Evolutionary conservation across 116 monocot genomes (phyloP), one percentile per base, ranked within the genome.

Genomic region (Papilionanthe hybrid): DNA sequence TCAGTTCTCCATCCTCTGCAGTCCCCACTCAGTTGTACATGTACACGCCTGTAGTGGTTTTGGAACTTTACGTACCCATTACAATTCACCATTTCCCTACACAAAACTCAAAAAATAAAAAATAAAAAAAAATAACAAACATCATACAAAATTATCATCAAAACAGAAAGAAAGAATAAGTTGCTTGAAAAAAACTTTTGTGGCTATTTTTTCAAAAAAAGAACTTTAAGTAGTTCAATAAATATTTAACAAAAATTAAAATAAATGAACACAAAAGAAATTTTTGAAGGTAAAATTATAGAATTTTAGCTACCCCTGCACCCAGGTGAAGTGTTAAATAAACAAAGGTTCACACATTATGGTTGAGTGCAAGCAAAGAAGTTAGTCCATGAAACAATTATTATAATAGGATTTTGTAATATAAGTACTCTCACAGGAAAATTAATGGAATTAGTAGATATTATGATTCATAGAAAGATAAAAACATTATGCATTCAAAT

Each of bases 1-100:
- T 89, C 85, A 58, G 90, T 85, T 79, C 89, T 88, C 99, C 99
- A 99, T 73, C 93, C 89, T 86, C 82, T 88, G 80, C 99, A 99
- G 50, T 90, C 82, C 23, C 95, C 99, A 91, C 78, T 89, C n/a
- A 91, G 78, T 79, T 95, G 93, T 71, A 95, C 90, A 87, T 93
- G 95, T 45, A 99, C 72, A 71, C 85, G 90, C 73, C 85, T 91
- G 81, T 95, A 99, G 66, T 90, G 87, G 78, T 95, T 92, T 79
- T 95, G 91, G 85, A 99, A 91, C 82, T 86, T 95, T 63, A 95
- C 82, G 75, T 81, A 86, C 30, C 99, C 95, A 85, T 85, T 82
- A 43, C 85, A 86, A 63, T 92, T 87, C 27, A 85, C 85, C 93
- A 99, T 95, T 85, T 95, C 95, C 81, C 99, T 99, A 84, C 60